These are phyloP conservation scores for Erythrophleum fordii DNA, from an alignment of 306 rosid species.

Conservation along the genomic window DNA sequence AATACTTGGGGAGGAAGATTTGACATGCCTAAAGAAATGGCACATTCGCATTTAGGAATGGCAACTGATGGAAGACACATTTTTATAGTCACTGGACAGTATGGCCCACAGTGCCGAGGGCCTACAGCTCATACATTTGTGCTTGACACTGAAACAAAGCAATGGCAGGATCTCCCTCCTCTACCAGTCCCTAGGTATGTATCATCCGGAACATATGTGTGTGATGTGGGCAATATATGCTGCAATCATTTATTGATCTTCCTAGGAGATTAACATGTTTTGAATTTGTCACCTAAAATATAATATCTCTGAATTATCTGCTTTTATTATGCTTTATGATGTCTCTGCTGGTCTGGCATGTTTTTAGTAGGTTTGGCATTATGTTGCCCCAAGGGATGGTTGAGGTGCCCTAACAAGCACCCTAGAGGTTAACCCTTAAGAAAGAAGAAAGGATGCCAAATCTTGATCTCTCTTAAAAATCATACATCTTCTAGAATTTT, in stretches of 20 bases:
- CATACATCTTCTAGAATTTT: neutral
- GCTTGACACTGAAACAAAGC: slow-evolving; percentile 75
- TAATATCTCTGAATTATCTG: neutral
- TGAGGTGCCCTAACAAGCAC: neutral
- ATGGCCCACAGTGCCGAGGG: slow-evolving; percentile 95
- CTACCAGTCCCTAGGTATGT: slow-evolving; percentile 82
- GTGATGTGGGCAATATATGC: neutral
- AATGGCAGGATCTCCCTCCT: slow-evolving; percentile 77
- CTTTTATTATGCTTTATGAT: slow-evolving; percentile 11
- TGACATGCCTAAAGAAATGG: slow-evolving; percentile 98
- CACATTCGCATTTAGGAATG: slow-evolving; percentile 92
- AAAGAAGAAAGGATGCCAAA: slow-evolving; percentile 16
- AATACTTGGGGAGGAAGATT: slow-evolving; percentile 78
- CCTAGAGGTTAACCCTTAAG: slow-evolving; percentile 13
- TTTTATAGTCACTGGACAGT: slow-evolving; percentile 82
- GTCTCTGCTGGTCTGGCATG: neutral
- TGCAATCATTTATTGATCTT: slow-evolving; percentile 9
- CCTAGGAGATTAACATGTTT: slow-evolving; percentile 24
- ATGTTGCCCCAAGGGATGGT: neutral
- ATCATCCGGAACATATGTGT: neutral
- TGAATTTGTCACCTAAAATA: slow-evolving; percentile 7
- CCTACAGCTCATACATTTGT: slow-evolving; percentile 81
- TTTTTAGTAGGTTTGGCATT: neutral
- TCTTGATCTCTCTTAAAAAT: slow-evolving; percentile 23
- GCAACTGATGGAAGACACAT: slow-evolving; percentile 86